phyloP scores from a whole-genome alignment of 345 rosid genomes.

The Eucalyptus melliodora region DNA sequence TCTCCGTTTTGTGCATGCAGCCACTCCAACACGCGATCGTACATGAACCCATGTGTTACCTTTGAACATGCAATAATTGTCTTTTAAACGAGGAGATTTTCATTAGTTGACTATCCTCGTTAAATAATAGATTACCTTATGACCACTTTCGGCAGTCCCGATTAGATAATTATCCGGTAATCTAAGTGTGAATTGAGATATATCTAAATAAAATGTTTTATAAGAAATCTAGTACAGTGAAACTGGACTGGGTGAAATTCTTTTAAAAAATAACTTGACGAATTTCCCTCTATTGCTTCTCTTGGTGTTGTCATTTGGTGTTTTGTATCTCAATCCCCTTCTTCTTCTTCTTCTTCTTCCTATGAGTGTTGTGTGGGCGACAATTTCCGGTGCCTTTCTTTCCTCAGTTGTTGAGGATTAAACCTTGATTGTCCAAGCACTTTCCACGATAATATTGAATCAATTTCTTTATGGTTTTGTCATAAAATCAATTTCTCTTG shows the following conservation, averaged over 20 bases:
- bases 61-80: not conserved
- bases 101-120: not conserved
- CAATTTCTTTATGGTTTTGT: not conserved
- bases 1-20: not conserved
- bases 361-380: not conserved
- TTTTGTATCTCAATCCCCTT: not conserved
- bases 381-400: conserved; percentile 58
- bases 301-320: not conserved
- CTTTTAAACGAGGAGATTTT: not conserved
- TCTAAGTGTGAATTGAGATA: not conserved
- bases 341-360: too few relatives aligned
- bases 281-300: not conserved
- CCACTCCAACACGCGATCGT: not conserved
- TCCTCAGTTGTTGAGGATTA: conserved; percentile 59
- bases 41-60: not conserved
- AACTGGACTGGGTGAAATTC: accelerated
- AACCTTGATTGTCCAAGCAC: conserved; percentile 99
- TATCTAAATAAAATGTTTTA: not conserved
- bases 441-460: not conserved
- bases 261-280: not conserved
- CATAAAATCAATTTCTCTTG: not conserved
- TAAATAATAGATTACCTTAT: not conserved
- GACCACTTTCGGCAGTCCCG: not conserved
- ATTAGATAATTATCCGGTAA: not conserved
- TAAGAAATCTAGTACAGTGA: not conserved